Base-by-base conservation (phyloP, 495 filamentous ascomycete genomes). In the Clohesyomyces aquaticus region DNA sequence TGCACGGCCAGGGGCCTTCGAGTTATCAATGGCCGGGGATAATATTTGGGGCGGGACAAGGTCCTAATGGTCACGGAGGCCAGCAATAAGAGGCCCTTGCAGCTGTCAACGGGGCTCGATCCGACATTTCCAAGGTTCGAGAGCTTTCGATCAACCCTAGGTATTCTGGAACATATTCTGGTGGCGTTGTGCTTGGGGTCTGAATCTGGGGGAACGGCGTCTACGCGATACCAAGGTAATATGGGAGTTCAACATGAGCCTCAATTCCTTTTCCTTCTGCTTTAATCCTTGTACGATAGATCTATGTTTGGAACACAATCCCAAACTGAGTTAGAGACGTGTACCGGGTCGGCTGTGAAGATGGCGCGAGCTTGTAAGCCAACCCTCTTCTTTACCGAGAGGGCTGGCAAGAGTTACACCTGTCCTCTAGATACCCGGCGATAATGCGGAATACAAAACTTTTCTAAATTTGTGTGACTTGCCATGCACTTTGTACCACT, bases 11-110 rank as follows among this genome's bases (percentile, higher is more conserved):
- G 42, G 55, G 48, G 25, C 48, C 35, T 4, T 49, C 41, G 1
- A 38, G 18, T 3, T 59, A 23, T n/a, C 54, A 55, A 23, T 68
- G 65, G 65, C 65, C 65, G 21, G 49, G 60, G 4, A 61, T 68
- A 14, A 9, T 54, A 18, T 68, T 59, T 50, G 65, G 59, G 19
- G 47, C 58, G 28, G 56, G 46, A 16, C 25, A 6, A 9, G 50
- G 25, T 29, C 16, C 50, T 16, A 67, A 67, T 35, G 64, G 64
- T 8, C 59, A 67, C 58, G 51, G 57, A 6, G n/a, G 10, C 14
- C 52, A 55, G 25, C 22, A 62, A 25, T 42, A 43, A 26, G 18
- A 41, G 16, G 14, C 26, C 8, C 10, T 4, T 28, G 25, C 14
- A 32, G n/a, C 1, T n/a, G 14, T 6, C 19, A n/a, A n/a, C 4